These are phyloP conservation scores for Grammothele lineata DNA, from an alignment of 768 basidiomycete genomes.

Conservation along the genomic window DNA sequence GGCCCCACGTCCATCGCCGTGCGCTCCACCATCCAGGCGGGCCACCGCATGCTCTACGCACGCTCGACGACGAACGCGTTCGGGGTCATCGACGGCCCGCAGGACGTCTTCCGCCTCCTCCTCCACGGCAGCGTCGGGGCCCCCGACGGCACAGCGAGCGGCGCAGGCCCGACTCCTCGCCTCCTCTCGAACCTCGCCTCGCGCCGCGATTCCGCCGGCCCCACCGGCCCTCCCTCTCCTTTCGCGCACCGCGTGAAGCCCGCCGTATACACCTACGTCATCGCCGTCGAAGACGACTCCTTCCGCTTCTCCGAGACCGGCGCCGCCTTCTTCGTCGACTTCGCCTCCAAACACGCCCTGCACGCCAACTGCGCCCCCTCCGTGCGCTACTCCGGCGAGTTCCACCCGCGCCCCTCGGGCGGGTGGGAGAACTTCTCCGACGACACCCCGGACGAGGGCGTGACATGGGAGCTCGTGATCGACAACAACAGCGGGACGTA, in stretches of 20 bases:
- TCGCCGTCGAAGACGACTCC: slow-evolving; percentile 69
- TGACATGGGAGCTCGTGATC: slow-evolving; percentile 77
- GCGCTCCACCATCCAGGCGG: slow-evolving; percentile 66
- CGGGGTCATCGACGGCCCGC: slow-evolving; percentile 48
- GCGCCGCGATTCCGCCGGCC: not conserved
- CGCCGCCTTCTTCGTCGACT: slow-evolving; percentile 82
- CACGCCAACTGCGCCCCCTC: slow-evolving; percentile 66
- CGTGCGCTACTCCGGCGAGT: slow-evolving; percentile 76
- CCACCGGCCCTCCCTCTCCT: not conserved
- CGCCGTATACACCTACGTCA: slow-evolving; percentile 82
- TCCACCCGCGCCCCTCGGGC: slow-evolving; percentile 67
- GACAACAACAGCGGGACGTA: slow-evolving; percentile 89
- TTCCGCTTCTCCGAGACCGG: slow-evolving; percentile 86
- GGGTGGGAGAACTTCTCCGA: slow-evolving; percentile 67
- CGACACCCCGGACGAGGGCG: slow-evolving; percentile 45
- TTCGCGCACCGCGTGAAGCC: slow-evolving; percentile 59
- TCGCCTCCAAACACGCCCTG: slow-evolving; percentile 83
- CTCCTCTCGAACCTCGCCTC: not conserved
- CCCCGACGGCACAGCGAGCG: not conserved
- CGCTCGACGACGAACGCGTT: slow-evolving; percentile 58
- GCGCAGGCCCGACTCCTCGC: not conserved
- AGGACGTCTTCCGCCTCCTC: slow-evolving; percentile 43
- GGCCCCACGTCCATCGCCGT: slow-evolving; percentile 60
- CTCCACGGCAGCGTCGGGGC: slow-evolving; percentile 38
- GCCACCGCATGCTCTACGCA: slow-evolving; percentile 71